A percentile compares a stretch with the other conserved stretches of the same genome.
These are phyloP conservation scores for Cercospora janseana DNA, from an alignment of 2,329 filamentous ascomycete genomes.

Conservation along the genomic window DNA sequence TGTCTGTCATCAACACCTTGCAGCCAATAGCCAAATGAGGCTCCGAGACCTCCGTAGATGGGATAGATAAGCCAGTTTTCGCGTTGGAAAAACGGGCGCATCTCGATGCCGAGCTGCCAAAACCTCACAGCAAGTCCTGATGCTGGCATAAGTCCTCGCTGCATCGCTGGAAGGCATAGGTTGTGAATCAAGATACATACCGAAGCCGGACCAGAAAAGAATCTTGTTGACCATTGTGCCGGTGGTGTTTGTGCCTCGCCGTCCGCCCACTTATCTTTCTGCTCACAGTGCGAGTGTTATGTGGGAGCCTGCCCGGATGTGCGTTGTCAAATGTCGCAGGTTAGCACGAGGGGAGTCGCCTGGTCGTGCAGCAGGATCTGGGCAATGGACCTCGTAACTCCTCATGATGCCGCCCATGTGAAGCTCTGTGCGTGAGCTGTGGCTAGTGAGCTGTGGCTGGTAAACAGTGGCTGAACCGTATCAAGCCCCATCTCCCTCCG, in stretches of 20 bases:
- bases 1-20: conserved; percentile 85
- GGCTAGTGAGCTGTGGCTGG: background rate
- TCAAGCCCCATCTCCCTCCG: conserved; percentile 1
- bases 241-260: no score
- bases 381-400: background rate
- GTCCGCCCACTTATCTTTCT: no score
- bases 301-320: conserved; percentile 15
- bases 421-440: conserved; percentile 2
- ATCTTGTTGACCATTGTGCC: conserved; percentile 55
- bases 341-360: conserved; percentile 2
- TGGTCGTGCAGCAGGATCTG: background rate
- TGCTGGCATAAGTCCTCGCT: conserved; percentile 13
- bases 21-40: conserved; percentile 95
- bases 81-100: conserved; percentile 88
- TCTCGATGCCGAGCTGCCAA: conserved; percentile 98
- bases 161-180: background rate
- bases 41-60: conserved; percentile 78
- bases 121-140: conserved; percentile 87
- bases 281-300: background rate
- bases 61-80: conserved; percentile 89
- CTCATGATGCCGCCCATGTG: conserved; percentile 4
- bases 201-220: conserved; percentile 87
- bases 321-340: background rate
- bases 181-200: conserved; percentile 52
- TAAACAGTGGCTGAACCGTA: no score